Conservation (phyloP, 768 basidiomycete genomes). For the Boletus pseudo-olivaceus region DNA sequence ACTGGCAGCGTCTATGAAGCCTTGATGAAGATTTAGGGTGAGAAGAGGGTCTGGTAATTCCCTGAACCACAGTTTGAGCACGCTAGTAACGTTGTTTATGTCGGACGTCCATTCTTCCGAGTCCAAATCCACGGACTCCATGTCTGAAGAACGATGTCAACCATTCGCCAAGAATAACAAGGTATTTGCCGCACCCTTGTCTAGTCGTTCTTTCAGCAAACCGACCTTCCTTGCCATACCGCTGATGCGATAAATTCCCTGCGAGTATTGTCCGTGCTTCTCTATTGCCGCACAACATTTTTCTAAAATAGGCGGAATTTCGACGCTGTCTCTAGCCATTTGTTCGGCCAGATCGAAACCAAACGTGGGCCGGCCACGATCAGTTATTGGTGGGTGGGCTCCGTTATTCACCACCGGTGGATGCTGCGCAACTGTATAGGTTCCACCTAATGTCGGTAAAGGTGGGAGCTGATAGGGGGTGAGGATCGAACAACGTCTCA, state of each 20-base stretch:
- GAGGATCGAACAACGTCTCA: not conserved
- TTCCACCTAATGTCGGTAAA: constrained; percentile 43
- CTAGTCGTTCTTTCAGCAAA: constrained; percentile 76
- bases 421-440: constrained; percentile 26
- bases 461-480: constrained; percentile 53
- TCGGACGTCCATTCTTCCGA: constrained; percentile 89
- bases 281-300: constrained; percentile 94
- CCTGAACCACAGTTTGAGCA: constrained; percentile 92
- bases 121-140: constrained; percentile 85
- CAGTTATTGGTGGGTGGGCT: constrained; percentile 36
- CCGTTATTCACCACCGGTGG: constrained; percentile 25
- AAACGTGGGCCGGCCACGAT: constrained; percentile 80
- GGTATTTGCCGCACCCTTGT: constrained; percentile 59
- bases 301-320: constrained; percentile 82
- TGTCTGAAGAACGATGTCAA: constrained; percentile 47
- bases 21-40: constrained; percentile 78
- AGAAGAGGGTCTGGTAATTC: constrained; percentile 94
- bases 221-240: constrained; percentile 87
- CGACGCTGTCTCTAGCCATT: constrained; percentile 85
- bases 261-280: constrained; percentile 74
- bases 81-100: constrained; percentile 94
- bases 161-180: constrained; percentile 1
- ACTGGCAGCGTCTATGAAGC: constrained; percentile 96
- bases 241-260: constrained; percentile 92
- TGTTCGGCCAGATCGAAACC: constrained; percentile 91